These are phyloP conservation scores for Dipodascopsis tothii DNA, from an alignment of 805 yeast genomes.

Conservation along the genomic window DNA sequence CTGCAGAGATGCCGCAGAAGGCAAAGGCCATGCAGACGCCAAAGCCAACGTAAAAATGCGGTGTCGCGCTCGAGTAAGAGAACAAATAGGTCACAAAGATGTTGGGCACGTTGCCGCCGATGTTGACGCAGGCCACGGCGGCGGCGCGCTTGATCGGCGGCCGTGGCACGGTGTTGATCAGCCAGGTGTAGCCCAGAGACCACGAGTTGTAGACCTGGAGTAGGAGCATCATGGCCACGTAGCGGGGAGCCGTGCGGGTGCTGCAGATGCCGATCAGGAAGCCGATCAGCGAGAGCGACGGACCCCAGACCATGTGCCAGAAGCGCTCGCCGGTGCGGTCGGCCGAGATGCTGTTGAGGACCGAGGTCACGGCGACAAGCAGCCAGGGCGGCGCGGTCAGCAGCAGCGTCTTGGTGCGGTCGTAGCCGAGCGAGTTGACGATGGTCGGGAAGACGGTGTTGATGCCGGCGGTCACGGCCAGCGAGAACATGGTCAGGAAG, in stretches of 20 bases:
- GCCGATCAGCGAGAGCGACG: slow-evolving; percentile 39
- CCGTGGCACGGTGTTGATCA: slow-evolving; percentile 47
- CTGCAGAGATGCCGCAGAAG: slow-evolving; percentile 13
- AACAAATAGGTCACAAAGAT: slow-evolving; percentile 27
- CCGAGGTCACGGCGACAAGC: slow-evolving; percentile 12
- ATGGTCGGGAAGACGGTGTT: slow-evolving; percentile 44
- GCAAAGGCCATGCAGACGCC: slow-evolving; percentile 24
- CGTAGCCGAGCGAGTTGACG: slow-evolving; percentile 48
- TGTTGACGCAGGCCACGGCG: slow-evolving; percentile 49
- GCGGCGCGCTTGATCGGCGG: slow-evolving; percentile 41
- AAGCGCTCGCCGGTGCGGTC: slow-evolving; percentile 27
- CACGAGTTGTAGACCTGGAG: slow-evolving; percentile 51
- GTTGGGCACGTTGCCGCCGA: slow-evolving; percentile 27
- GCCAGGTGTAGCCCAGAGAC: slow-evolving; percentile 48
- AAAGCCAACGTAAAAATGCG: slow-evolving; percentile 28
- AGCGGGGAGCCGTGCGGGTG: slow-evolving; percentile 48
- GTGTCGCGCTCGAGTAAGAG: slow-evolving; percentile 15
- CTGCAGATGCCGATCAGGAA: slow-evolving; percentile 47
- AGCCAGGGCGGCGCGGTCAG: slow-evolving; percentile 30
- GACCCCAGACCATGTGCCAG: slow-evolving; percentile 43
- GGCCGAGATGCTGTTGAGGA: slow-evolving; percentile 18
- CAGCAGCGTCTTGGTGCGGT: slow-evolving; percentile 44
- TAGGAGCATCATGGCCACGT: slow-evolving; percentile 49
- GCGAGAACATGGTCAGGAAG: slow-evolving; percentile 28
- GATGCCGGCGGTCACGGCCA: slow-evolving; percentile 55